Conservation (phyloP, 176 grass and related monocot species). For the Rhynchospora pubera region DNA sequence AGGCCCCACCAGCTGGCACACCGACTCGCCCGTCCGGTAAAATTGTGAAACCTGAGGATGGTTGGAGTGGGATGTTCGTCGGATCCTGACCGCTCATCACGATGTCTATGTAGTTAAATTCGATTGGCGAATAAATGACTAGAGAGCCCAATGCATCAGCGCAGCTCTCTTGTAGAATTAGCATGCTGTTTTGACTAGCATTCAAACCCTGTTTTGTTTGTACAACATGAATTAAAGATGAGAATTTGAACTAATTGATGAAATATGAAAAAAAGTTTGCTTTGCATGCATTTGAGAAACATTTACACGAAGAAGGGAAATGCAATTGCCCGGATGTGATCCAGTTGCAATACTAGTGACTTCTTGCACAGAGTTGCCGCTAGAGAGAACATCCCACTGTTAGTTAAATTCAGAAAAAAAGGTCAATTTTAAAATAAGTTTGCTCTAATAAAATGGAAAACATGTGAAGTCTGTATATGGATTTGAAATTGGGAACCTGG, state of each 20-base stretch:
- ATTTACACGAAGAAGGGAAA: slow-evolving; percentile 69
- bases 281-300: background rate
- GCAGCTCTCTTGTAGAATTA: slow-evolving; percentile 95
- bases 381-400: slow-evolving; percentile 88
- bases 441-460: background rate
- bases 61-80: slow-evolving; percentile 56
- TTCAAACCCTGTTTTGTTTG: slow-evolving; percentile 38
- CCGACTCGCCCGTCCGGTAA: slow-evolving; percentile 30
- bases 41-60: slow-evolving; percentile 60
- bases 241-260: background rate
- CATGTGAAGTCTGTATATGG: background rate
- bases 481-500: slow-evolving; percentile 31
- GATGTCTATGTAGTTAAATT: slow-evolving; percentile 61
- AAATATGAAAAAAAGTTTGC: background rate
- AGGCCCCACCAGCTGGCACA: slow-evolving; percentile 1
- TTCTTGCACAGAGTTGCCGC: slow-evolving; percentile 63
- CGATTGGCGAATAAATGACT: slow-evolving; percentile 70
- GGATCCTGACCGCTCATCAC: slow-evolving; percentile 93
- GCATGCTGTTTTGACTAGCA: slow-evolving; percentile 61
- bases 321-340: slow-evolving; percentile 74
- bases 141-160: slow-evolving; percentile 64
- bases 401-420: background rate
- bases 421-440: slow-evolving; percentile 2
- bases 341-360: slow-evolving; percentile 67
- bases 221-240: background rate